Evolutionary conservation across 2,329 filamentous ascomycete species (phyloP), one percentile per base, ranked within the genome.

Genomic region (Didymella lethalis): DNA sequence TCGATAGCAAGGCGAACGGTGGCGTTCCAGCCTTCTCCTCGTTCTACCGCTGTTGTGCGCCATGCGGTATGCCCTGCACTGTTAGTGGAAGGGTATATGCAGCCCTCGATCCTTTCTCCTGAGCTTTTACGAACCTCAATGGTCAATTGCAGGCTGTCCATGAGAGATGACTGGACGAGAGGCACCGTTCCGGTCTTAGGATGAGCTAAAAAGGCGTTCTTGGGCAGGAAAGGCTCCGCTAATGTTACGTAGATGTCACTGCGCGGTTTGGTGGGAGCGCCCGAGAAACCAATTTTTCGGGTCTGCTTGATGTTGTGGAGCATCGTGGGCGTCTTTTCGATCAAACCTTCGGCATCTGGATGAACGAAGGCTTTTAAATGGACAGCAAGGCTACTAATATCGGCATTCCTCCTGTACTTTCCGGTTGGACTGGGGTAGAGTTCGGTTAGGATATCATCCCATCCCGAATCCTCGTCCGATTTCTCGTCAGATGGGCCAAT

Each of bases 231-330:
- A 0, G 92, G 91, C 63, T 92, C 88, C 57, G 88, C 87, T 47
- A 99, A 78, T 0, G 93, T 97, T 44, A 99, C 78, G 74, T 99
- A 99, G 49, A 99, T 98, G 75, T 99, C 96, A 11, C 93, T 97
- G 68, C 96, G 85, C 16, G 90, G 84, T 73, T 92, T 93, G 0
- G 90, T 93, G 0, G 95, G 94, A 1, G 93, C 93, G 12, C 93
- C 93, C 3, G 94, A 92, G 75, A 99, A 98, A 2, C 93, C 95
- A 76, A 98, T 93, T 75, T 95, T 95, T 69, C 84, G 90, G 0
- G 93, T 96, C 75, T 90, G 90, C 57, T 84, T 84, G 59, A 98
- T 86, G 50, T 90, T 89, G 49, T 96, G 90, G 14, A 99, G 86
- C 14, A 96, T 80, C 0, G 94, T 98, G 0, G 95, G 95, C 3